phyloP scores from a whole-genome alignment of 345 rosid species.

The Citrus medica region DNA sequence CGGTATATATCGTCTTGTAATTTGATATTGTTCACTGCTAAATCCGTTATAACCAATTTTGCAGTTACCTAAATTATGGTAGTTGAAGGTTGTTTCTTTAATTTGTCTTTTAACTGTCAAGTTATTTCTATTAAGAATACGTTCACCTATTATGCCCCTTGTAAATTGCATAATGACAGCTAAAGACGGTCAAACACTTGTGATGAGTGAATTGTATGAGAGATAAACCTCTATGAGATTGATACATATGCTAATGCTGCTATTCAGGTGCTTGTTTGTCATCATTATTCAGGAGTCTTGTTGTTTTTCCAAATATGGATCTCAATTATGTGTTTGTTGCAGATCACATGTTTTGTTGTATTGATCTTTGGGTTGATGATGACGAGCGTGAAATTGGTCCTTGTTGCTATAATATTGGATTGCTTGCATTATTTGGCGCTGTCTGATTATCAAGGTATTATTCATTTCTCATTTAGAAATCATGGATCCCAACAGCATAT shows the following conservation, averaged over 20 bases:
- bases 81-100: neutral
- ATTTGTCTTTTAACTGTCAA: neutral
- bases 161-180: neutral
- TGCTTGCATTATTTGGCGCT: slow-evolving; percentile 46
- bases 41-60: neutral
- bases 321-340: slow-evolving; percentile 6
- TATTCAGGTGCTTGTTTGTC: neutral
- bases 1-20: too few species aligned
- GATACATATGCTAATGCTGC: neutral
- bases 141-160: neutral
- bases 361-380: slow-evolving; percentile 30
- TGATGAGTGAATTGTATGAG: neutral
- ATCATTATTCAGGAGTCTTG: neutral
- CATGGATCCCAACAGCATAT: neutral
- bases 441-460: slow-evolving; percentile 78
- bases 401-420: slow-evolving; percentile 41
- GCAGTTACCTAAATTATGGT: neutral
- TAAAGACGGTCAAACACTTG: neutral
- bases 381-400: slow-evolving; percentile 50
- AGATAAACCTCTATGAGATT: neutral
- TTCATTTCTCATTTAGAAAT: neutral
- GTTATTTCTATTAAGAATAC: neutral
- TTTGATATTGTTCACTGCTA: neutral
- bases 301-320: neutral
- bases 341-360: neutral